Percentiles rank a stretch among this genome's conserved stretches.
Conservation (phyloP, 1,139 yeast genomes). For the Debaryomyces coudertii region DNA sequence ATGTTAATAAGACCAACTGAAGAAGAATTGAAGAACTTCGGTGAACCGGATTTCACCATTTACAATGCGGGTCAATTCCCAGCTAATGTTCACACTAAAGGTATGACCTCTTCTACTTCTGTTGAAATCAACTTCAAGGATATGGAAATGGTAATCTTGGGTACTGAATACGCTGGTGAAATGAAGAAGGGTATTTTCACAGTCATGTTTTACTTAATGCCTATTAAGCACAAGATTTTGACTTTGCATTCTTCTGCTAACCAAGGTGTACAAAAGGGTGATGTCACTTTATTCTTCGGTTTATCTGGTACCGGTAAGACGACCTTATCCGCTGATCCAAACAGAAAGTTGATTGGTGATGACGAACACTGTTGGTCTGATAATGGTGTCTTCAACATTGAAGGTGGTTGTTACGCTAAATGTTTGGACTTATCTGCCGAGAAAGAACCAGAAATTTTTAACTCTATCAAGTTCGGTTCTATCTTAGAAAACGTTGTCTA, state of each 20-base stretch:
- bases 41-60: conserved; percentile 97
- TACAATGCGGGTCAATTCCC: conserved; percentile 99
- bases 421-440: conserved; percentile 88
- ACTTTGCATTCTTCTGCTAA: conserved; percentile 96
- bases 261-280: conserved; percentile 77
- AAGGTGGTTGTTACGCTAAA: conserved; percentile 99
- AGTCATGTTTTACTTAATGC: conserved; percentile 98
- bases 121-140: conserved; percentile 96
- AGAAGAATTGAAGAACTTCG: conserved; percentile 86
- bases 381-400: conserved; percentile 97
- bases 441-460: conserved; percentile 97
- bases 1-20: conserved; percentile 95
- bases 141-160: conserved; percentile 98
- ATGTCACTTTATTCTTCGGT: conserved; percentile 94
- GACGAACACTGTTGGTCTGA: conserved; percentile 99
- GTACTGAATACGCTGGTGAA: conserved; percentile 99
- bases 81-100: conserved; percentile 93
- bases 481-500: conserved; percentile 93
- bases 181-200: conserved; percentile 99
- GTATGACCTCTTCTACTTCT: conserved; percentile 96
- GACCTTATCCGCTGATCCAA: conserved; percentile 94
- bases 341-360: conserved; percentile 93
- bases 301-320: conserved; percentile 98
- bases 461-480: conserved; percentile 92
- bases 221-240: conserved; percentile 86